Evolutionary conservation across 202 grass and related monocot species (phyloP).

Genomic region (Saccharum hybrid): DNA sequence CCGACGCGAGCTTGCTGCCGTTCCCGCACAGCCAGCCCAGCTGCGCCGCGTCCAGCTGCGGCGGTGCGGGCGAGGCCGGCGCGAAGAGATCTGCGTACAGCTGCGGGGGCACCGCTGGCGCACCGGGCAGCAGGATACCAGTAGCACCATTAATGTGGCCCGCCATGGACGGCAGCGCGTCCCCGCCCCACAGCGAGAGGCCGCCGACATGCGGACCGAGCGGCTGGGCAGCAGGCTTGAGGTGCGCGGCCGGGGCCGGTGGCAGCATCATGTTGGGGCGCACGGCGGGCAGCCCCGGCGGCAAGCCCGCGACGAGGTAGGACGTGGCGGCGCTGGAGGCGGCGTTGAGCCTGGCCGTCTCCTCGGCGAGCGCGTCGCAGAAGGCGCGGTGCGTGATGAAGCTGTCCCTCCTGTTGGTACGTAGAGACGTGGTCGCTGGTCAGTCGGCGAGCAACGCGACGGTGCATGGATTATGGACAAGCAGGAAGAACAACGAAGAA

Average conservation of each 20-base stretch:
- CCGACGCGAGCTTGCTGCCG: conserved; percentile 49
- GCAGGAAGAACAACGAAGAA: too few relatives aligned
- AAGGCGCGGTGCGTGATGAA: conserved; percentile 97
- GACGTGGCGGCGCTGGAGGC: conserved; percentile 26
- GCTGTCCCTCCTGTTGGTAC: conserved; percentile 67
- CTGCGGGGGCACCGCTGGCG: conserved; percentile 9
- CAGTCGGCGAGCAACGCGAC: too few relatives aligned
- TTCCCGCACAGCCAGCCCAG: conserved; percentile 70
- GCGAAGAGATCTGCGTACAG: too few relatives aligned
- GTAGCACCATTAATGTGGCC: not conserved
- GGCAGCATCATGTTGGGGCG: not conserved
- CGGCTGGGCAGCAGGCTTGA: conserved; percentile 35
- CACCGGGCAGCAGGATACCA: not conserved
- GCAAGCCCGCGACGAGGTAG: not conserved
- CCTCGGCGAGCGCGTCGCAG: conserved; percentile 87
- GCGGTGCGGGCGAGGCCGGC: too few relatives aligned
- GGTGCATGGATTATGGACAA: too few relatives aligned
- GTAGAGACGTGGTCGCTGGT: too few relatives aligned
- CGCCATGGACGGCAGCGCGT: not conserved
- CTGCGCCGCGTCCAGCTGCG: too few relatives aligned
- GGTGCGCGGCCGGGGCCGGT: not conserved
- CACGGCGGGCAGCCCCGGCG: not conserved
- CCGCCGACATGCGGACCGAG: not conserved
- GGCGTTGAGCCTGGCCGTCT: conserved; percentile 63
- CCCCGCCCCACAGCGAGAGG: conserved; percentile 51